Evolutionary conservation across 2,329 filamentous ascomycete species (phyloP), one percentile per base, ranked within the genome.

Genomic region (Claviceps paspali): DNA sequence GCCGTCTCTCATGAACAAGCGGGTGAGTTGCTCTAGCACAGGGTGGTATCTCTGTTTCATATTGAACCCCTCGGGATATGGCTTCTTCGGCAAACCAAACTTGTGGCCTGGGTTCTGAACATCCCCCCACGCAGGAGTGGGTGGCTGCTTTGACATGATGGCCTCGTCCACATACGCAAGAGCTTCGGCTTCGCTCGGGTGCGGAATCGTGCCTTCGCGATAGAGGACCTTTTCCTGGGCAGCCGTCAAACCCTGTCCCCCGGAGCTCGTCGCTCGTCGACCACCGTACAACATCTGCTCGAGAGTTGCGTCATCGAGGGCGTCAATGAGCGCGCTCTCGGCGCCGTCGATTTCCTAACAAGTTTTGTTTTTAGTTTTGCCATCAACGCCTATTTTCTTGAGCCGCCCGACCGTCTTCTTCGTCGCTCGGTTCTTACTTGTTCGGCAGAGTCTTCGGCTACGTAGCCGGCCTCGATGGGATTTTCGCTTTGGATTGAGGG

Each of bases 1-100:
- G 49, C 91, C 91, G 59, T 96, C 74, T 49, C 69, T 68, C 88
- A 96, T 98, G 45, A 98, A 61, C 48, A 94, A 67, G 55, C 86
- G 87, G 14, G 86, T 94, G 49, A 96, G 69, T 63, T 95, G 91
- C 46, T 80, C 67, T 33, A 96, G 67, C 6, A 95, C 69, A 2
- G 83, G 76, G 53, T 95, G 82, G 54, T 96, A 93, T 51, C 91
- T 76, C 54, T 83, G 68, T 59, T 86, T 82, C 49, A 88, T 62
- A 59, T 60, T 83, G 69, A 52, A 66, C 22, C 63, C 51, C 38
- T 70, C 68, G 8, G 79, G 71, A 36, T 86, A 64, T 6, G 80
- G 76, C 39, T 78, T 61, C 26, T 67, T 63, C 1, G 86, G 86
- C 44, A 84, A 62, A 4, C 73, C 75, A 51, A 85, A 95, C 53